phyloP scores from a whole-genome alignment of 768 basidiomycete species.

The Lepiota venenata region DNA sequence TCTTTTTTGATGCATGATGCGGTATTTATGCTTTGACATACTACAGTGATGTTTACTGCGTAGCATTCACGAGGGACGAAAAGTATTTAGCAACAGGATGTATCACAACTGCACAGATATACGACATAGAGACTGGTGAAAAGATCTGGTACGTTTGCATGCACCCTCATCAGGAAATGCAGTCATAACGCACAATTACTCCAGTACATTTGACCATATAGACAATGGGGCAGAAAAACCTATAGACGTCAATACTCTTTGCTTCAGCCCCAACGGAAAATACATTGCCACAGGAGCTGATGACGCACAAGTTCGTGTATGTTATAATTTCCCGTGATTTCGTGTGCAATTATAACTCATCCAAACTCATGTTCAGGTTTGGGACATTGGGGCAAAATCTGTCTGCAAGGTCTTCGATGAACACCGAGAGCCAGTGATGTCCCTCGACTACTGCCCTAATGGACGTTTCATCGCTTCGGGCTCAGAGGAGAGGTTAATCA shows the following conservation, averaged over 20 bases:
- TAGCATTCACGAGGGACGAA: slow-evolving; percentile 96
- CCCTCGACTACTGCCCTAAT: slow-evolving; percentile 81
- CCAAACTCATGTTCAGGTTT: slow-evolving; percentile 58
- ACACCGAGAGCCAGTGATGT: too few species aligned
- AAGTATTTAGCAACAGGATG: slow-evolving; percentile 86
- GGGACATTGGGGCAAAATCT: slow-evolving; percentile 77
- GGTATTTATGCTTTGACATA: not conserved
- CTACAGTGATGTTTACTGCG: slow-evolving; percentile 69
- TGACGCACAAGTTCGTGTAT: slow-evolving; percentile 85
- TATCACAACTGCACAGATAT: slow-evolving; percentile 94
- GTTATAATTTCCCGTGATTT: slow-evolving; percentile 19
- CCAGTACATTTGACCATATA: slow-evolving; percentile 76
- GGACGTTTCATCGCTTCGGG: slow-evolving; percentile 82
- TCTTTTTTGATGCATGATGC: slow-evolving; percentile 12
- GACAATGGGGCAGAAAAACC: slow-evolving; percentile 68
- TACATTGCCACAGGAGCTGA: slow-evolving; percentile 88
- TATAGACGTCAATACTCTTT: slow-evolving; percentile 89
- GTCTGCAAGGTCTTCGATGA: slow-evolving; percentile 69
- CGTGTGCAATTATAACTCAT: too few species aligned
- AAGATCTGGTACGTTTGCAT: slow-evolving; percentile 76
- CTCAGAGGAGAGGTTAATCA: slow-evolving; percentile 57
- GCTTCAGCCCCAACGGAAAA: slow-evolving; percentile 87
- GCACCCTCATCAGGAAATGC: slow-evolving; percentile 50
- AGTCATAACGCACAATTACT: not conserved
- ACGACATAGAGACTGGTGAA: slow-evolving; percentile 83